These are phyloP conservation scores for Capronia epimyces DNA, from an alignment of 2,329 filamentous ascomycete genomes.

Conservation along the genomic window DNA sequence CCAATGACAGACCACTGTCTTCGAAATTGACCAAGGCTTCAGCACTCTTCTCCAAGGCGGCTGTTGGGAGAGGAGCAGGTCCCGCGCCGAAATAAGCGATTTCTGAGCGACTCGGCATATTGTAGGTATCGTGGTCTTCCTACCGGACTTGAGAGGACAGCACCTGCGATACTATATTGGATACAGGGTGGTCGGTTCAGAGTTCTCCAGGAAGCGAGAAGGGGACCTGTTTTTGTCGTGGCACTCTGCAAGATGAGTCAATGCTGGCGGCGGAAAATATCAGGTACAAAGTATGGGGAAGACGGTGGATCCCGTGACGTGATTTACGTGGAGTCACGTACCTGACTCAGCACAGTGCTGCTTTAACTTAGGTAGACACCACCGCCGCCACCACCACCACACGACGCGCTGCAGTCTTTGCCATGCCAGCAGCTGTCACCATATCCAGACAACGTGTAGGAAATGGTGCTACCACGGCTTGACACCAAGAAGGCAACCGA, in stretches of 20 bases:
- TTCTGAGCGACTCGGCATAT: conserved; percentile 67
- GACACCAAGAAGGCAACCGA: no score
- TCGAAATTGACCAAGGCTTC: conserved; percentile 76
- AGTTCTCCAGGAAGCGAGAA: neutral
- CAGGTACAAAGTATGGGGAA: neutral
- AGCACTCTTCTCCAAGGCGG: conserved; percentile 71
- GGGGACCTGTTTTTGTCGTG: neutral
- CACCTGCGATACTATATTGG: neutral
- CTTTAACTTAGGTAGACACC: no score
- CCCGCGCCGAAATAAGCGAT: conserved; percentile 87
- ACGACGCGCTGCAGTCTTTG: no score
- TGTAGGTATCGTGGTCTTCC: no score
- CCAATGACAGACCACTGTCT: conserved; percentile 73
- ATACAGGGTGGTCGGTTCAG: neutral
- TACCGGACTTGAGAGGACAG: no score
- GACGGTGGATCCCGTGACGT: neutral
- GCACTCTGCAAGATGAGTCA: conserved; percentile 1
- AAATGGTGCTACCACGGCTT: no score
- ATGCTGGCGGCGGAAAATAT: neutral
- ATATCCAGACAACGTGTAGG: no score
- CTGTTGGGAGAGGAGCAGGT: conserved; percentile 76
- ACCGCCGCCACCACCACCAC: no score
- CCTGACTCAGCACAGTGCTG: no score
- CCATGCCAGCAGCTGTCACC: no score
- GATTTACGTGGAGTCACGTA: no score